phyloP scores from a whole-genome alignment of 306 rosid genomes.

The Begonia peltatifolia region DNA sequence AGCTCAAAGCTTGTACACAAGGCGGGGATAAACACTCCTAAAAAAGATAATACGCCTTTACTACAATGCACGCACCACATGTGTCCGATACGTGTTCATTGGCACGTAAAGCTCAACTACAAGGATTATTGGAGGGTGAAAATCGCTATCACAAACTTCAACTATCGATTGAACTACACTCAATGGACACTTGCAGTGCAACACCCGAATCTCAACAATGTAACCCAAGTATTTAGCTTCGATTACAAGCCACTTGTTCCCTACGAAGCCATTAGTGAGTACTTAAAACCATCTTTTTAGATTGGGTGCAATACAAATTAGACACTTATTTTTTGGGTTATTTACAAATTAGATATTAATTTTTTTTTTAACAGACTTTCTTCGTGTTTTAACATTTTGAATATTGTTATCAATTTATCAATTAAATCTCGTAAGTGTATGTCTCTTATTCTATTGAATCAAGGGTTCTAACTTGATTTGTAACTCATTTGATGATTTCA shows the following conservation, averaged over 20 bases:
- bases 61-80: constrained; percentile 79
- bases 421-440: no score
- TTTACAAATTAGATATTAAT: no score
- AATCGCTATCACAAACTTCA: constrained; percentile 68
- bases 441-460: no score
- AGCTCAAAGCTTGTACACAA: constrained; percentile 38
- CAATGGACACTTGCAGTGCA: constrained; percentile 77
- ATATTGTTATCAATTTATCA: no score
- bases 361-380: no score
- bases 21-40: constrained; percentile 30
- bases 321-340: no score
- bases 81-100: constrained; percentile 73
- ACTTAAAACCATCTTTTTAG: neutral
- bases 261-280: constrained; percentile 74
- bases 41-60: constrained; percentile 55
- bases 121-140: constrained; percentile 79
- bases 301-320: neutral
- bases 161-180: constrained; percentile 56
- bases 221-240: constrained; percentile 87
- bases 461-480: no score
- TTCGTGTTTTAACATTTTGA: no score
- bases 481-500: no score
- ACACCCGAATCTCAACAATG: constrained; percentile 85
- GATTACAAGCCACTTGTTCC: constrained; percentile 76
- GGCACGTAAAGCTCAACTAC: constrained; percentile 80